Conservation (phyloP, 192 early-diverging fungal species). For the Backusella luteola region DNA sequence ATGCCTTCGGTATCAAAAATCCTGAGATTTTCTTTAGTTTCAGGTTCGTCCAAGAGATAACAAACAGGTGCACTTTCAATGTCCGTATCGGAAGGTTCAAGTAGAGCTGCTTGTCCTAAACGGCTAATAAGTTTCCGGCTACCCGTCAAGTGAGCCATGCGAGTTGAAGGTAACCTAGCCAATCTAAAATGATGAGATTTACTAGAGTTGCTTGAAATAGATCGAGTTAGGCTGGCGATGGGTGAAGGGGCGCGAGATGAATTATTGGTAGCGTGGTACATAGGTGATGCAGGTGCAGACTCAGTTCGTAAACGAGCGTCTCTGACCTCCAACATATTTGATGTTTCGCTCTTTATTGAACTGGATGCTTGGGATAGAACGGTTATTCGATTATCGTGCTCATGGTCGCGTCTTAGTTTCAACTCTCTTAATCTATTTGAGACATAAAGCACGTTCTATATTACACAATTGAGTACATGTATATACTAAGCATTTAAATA, state of each 20-base stretch:
- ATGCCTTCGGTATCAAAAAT: constrained; percentile 23
- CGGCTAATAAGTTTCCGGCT: constrained; percentile 22
- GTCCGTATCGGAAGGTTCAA: constrained; percentile 7
- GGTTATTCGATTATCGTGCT: neutral
- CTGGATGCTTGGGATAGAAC: neutral
- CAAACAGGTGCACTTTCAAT: constrained; percentile 8
- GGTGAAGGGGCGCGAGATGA: neutral
- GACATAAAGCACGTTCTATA: neutral
- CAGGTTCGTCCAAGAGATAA: constrained; percentile 24
- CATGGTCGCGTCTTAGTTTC: neutral
- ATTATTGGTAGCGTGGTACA: neutral
- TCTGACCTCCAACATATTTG: neutral
- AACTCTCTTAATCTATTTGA: neutral
- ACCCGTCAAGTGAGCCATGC: constrained; percentile 24
- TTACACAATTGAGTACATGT: neutral
- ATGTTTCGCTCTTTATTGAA: neutral
- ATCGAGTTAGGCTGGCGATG: neutral
- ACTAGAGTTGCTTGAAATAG: neutral
- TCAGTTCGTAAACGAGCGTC: neutral
- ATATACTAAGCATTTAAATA: neutral
- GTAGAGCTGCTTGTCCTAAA: neutral
- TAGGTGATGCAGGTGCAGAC: neutral
- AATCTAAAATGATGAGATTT: constrained; percentile 13
- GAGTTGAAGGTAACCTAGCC: constrained; percentile 11
- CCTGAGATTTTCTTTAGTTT: constrained; percentile 18